phyloP scores from a whole-genome alignment of 2,329 filamentous ascomycete species.

The Periconia macrospinosa region DNA sequence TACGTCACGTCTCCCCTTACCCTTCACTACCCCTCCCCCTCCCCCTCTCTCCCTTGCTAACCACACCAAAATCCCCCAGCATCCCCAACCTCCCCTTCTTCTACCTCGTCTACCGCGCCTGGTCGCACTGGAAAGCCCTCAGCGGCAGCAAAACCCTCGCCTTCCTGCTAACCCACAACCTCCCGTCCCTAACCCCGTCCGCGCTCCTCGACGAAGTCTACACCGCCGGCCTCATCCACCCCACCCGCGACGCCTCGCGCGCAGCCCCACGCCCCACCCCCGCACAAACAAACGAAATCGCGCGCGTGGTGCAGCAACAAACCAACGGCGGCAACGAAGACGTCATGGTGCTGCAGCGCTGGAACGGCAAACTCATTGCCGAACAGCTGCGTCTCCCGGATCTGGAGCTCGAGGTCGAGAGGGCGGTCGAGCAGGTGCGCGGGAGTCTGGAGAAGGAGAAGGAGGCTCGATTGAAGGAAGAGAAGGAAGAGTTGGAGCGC shows the following conservation, averaged over 20 bases:
- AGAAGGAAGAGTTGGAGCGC: conserved; percentile 42
- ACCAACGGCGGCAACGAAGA: conserved; percentile 47
- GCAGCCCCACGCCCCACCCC: conserved; percentile 40
- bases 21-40: background rate
- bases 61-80: conserved; percentile 50
- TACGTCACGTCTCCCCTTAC: conserved; percentile 59
- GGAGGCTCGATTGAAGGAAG: conserved; percentile 33
- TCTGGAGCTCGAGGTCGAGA: conserved; percentile 57
- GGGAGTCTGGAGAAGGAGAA: conserved; percentile 43
- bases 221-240: conserved; percentile 52
- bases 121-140: conserved; percentile 60
- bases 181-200: conserved; percentile 68
- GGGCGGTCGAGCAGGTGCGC: conserved; percentile 56
- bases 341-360: conserved; percentile 52
- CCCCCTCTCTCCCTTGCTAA: conserved; percentile 2
- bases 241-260: conserved; percentile 44
- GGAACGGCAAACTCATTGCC: conserved; percentile 56
- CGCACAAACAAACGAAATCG: conserved; percentile 44
- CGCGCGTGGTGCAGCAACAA: conserved; percentile 41
- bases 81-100: conserved; percentile 96
- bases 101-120: conserved; percentile 88
- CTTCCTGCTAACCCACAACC: conserved; percentile 74
- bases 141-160: conserved; percentile 82
- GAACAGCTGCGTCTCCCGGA: conserved; percentile 53
- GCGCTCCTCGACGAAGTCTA: conserved; percentile 76